Conservation (phyloP, 305 asterid genomes). For the Fraxinus xanthoxyloides region DNA sequence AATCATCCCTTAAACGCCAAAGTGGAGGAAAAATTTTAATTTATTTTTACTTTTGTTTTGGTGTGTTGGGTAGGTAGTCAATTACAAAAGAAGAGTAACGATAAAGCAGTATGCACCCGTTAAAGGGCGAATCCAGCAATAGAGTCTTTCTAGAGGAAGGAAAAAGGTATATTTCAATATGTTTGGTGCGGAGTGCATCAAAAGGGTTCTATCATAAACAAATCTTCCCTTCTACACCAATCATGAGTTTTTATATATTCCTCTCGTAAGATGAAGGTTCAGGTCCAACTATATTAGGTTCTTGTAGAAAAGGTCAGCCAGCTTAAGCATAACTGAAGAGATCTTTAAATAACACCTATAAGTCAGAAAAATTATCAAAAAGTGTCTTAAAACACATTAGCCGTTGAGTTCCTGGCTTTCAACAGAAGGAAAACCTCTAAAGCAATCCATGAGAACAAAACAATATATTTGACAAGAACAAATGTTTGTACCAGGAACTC, state of each 20-base stretch:
- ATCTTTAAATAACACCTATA: not conserved
- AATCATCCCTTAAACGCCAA: conserved; percentile 3
- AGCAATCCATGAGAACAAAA: not conserved
- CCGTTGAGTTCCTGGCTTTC: not conserved
- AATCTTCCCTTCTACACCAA: not conserved
- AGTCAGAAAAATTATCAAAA: conserved; percentile 11
- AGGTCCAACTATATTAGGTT: conserved; percentile 2
- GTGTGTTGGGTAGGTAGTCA: not conserved
- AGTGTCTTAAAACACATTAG: not conserved
- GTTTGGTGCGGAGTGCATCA: not conserved
- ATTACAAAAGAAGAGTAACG: not conserved
- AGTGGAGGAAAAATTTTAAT: conserved; percentile 1
- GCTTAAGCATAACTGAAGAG: not conserved
- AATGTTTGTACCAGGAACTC: not conserved
- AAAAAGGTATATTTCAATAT: not conserved
- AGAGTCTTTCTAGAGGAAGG: not conserved
- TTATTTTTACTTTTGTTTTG: not conserved
- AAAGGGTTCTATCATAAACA: not conserved
- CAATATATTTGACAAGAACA: not conserved
- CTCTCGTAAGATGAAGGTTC: not conserved
- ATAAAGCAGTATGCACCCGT: not conserved
- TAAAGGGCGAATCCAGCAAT: not conserved
- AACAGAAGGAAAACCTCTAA: not conserved
- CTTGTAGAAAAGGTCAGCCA: not conserved
- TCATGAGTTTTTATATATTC: not conserved